Percentiles rank a stretch among this genome's conserved stretches.
These are phyloP conservation scores for Arachnopeziza araneosa DNA, from an alignment of 2,329 filamentous ascomycete genomes.

Conservation along the genomic window DNA sequence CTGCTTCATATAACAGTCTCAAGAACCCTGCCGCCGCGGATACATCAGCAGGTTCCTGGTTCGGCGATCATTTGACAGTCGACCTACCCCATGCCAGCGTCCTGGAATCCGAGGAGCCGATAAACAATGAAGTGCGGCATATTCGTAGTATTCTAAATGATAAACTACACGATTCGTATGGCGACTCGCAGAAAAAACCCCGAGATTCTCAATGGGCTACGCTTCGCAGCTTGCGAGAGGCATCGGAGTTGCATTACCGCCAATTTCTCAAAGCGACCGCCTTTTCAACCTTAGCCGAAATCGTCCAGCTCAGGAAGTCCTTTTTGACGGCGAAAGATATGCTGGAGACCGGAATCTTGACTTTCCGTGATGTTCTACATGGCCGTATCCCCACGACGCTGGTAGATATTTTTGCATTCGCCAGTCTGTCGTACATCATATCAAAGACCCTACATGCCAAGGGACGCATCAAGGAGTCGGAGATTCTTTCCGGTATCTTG, in stretches of 20 bases:
- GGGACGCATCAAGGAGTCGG: conserved; percentile 5
- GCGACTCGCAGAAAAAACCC: conserved; percentile 1
- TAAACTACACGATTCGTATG: not conserved
- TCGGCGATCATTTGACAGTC: not conserved
- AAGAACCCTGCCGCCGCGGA: not conserved
- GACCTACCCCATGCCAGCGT: not conserved
- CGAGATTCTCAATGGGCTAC: conserved; percentile 11
- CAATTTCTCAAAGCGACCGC: conserved; percentile 5
- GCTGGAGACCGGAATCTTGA: conserved; percentile 8
- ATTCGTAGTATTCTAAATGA: not conserved
- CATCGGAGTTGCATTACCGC: conserved; percentile 6
- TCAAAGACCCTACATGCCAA: conserved; percentile 10
- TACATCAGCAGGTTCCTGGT: conserved; percentile 1
- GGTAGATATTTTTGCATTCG: conserved; percentile 8
- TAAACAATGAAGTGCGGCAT: not conserved
- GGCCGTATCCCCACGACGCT: conserved; percentile 6
- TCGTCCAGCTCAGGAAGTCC: conserved; percentile 6
- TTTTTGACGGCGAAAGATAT: conserved; percentile 6
- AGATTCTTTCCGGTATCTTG: conserved; percentile 10
- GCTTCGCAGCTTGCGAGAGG: conserved; percentile 6
- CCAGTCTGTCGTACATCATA: conserved; percentile 9
- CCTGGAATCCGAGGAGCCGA: not conserved
- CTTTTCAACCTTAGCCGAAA: conserved; percentile 1
- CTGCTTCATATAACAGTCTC: not conserved
- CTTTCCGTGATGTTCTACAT: conserved; percentile 8